Percentiles rank a stretch among this genome's conserved stretches.
These are phyloP conservation scores for Backusella morwellensis DNA, from an alignment of 192 early-diverging fungal genomes.

Conservation along the genomic window DNA sequence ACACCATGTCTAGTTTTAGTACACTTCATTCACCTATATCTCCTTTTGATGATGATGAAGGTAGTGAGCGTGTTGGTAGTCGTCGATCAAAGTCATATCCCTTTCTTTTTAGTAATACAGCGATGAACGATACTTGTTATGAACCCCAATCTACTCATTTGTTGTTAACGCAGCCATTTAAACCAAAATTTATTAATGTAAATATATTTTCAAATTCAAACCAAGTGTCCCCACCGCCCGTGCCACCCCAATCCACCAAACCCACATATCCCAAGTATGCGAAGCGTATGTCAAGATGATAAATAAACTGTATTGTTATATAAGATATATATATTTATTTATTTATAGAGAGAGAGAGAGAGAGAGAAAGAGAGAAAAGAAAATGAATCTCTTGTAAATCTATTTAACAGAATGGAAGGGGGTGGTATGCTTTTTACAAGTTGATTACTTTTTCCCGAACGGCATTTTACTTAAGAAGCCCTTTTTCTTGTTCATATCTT, in stretches of 20 bases:
- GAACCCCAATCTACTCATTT: background rate
- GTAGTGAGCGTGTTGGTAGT: background rate
- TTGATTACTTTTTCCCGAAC: background rate
- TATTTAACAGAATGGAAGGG: background rate
- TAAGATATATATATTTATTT: background rate
- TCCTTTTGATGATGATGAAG: background rate
- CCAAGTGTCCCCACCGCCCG: background rate
- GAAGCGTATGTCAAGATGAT: background rate
- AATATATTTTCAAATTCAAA: background rate
- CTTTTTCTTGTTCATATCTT: constrained; percentile 11
- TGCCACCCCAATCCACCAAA: constrained; percentile 1
- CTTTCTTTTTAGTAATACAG: background rate
- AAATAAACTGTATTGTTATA: background rate
- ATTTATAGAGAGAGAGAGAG: background rate
- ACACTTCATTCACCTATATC: background rate
- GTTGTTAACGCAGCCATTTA: background rate
- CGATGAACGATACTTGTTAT: background rate
- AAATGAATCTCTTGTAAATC: background rate
- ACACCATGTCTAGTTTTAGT: background rate
- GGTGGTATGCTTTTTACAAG: background rate
- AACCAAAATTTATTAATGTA: background rate
- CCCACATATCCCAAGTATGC: background rate
- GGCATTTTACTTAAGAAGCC: constrained; percentile 2
- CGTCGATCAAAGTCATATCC: background rate
- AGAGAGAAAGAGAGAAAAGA: background rate